These are phyloP conservation scores for Abortiporus biennis DNA, from an alignment of 1,284 basidiomycete genomes.

Conservation along the genomic window DNA sequence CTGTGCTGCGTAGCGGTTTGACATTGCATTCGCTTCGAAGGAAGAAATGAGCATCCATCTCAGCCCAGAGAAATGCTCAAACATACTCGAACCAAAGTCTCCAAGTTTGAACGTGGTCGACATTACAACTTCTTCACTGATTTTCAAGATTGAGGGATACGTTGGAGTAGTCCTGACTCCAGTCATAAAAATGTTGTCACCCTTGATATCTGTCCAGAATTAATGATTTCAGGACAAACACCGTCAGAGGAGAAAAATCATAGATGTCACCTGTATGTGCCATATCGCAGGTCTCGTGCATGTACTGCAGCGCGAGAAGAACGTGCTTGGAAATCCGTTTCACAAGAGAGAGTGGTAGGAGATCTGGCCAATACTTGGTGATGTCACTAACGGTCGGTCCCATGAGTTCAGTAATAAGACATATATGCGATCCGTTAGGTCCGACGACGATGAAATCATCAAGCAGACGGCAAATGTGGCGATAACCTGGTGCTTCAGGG, in stretches of 20 bases:
- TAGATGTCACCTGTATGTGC: conserved; percentile 1
- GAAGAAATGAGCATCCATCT: too few species aligned
- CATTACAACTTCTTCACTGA: too few species aligned
- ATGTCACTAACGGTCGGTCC: neutral
- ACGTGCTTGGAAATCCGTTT: conserved; percentile 1
- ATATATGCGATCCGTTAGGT: conserved; percentile 1
- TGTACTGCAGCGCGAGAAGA: neutral
- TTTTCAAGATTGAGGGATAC: too few species aligned
- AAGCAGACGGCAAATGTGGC: conserved; percentile 1
- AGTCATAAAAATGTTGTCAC: conserved; percentile 1
- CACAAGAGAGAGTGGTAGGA: neutral
- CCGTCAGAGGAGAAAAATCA: neutral
- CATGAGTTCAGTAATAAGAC: neutral
- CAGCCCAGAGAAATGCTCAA: too few species aligned
- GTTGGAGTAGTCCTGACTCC: too few species aligned
- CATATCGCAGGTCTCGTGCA: neutral
- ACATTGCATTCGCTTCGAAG: neutral
- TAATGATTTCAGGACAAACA: neutral
- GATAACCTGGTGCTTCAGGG: neutral
- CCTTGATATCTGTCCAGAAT: neutral
- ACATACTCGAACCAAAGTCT: neutral
- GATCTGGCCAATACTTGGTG: neutral
- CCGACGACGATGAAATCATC: neutral
- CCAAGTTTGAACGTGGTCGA: neutral
- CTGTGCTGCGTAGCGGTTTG: conserved; percentile 13